phyloP scores from a whole-genome alignment of 306 rosid species.

The Cucumis melo region DNA sequence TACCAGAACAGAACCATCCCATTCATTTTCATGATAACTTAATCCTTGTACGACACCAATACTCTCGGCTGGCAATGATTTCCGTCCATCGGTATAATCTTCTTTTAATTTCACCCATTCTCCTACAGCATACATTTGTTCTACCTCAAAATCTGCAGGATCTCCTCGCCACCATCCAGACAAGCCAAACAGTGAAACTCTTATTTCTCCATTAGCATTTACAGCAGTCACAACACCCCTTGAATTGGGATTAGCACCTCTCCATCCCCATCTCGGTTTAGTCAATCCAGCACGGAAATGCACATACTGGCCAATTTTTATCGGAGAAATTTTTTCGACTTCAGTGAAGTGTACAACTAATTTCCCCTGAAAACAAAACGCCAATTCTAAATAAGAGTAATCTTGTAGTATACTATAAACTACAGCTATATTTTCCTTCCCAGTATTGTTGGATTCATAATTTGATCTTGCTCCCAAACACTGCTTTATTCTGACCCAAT shows the following conservation, averaged over 20 bases:
- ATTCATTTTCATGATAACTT: constrained; percentile 59
- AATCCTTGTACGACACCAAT: constrained; percentile 91
- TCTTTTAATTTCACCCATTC: constrained; percentile 85
- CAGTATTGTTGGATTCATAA: constrained; percentile 84
- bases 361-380: constrained; percentile 93
- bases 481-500: constrained; percentile 97
- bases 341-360: constrained; percentile 77
- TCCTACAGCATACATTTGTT: constrained; percentile 78
- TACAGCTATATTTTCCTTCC: constrained; percentile 83
- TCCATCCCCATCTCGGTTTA: constrained; percentile 98
- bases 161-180: constrained; percentile 88
- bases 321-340: constrained; percentile 66
- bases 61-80: constrained; percentile 69
- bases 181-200: constrained; percentile 70
- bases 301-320: constrained; percentile 86
- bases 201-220: constrained; percentile 91
- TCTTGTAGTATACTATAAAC: constrained; percentile 97
- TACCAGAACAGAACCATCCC: constrained; percentile 66
- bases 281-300: constrained; percentile 63
- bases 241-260: constrained; percentile 69
- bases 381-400: constrained; percentile 82
- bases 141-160: constrained; percentile 82
- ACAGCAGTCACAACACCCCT: constrained; percentile 74
- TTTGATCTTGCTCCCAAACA: constrained; percentile 89
- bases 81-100: constrained; percentile 48